Percentiles rank a stretch among this genome's conserved stretches.
Evolutionary conservation across 257 asterid species (phyloP).

Genomic region (Plantago ovata): DNA sequence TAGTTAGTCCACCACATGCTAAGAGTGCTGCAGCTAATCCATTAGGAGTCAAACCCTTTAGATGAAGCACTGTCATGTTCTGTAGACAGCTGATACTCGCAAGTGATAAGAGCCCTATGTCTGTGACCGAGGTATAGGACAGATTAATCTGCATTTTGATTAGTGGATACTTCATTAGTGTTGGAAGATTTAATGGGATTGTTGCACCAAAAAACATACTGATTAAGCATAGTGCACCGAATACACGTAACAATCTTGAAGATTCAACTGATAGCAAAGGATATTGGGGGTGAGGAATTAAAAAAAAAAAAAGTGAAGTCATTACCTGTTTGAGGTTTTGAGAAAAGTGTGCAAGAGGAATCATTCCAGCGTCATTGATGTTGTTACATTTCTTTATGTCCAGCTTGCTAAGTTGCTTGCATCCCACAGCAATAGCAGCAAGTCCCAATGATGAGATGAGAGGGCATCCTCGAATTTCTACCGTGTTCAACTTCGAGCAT

Average conservation of each 20-base stretch:
- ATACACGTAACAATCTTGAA: too few relatives aligned
- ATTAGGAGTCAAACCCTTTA: slow-evolving; percentile 51
- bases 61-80: slow-evolving; percentile 62
- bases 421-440: slow-evolving; percentile 65
- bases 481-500: slow-evolving; percentile 57
- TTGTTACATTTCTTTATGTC: slow-evolving; percentile 73
- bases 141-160: slow-evolving; percentile 54
- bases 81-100: slow-evolving; percentile 77
- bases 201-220: too few relatives aligned
- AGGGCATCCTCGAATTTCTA: slow-evolving; percentile 83
- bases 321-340: slow-evolving; percentile 83
- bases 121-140: slow-evolving; percentile 75
- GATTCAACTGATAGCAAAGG: too few relatives aligned
- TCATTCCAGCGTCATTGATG: slow-evolving; percentile 74
- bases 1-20: slow-evolving; percentile 78
- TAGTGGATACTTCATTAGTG: background rate
- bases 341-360: slow-evolving; percentile 66
- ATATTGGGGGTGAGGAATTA: background rate
- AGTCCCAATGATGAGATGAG: slow-evolving; percentile 68
- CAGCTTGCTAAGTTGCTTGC: slow-evolving; percentile 61
- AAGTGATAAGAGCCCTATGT: slow-evolving; percentile 70
- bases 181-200: background rate
- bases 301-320: background rate
- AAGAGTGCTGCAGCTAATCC: slow-evolving; percentile 70
- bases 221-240: too few relatives aligned